These are phyloP conservation scores for Dipteronia sinensis DNA, from an alignment of 345 rosid genomes.

Conservation along the genomic window DNA sequence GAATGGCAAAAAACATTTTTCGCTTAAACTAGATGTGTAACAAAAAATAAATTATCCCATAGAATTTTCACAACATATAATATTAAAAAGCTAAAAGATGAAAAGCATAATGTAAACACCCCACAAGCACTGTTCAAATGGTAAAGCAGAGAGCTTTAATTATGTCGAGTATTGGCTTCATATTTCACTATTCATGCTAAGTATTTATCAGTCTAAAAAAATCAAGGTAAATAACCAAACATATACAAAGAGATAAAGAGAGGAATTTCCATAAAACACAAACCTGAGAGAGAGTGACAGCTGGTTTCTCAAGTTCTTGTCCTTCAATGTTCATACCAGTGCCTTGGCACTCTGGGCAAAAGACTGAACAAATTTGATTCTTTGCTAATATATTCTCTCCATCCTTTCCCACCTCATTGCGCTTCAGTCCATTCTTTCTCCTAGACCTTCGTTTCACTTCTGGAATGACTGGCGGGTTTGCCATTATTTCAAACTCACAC, in stretches of 20 bases:
- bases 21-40: background rate
- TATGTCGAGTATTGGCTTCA: background rate
- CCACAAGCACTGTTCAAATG: background rate
- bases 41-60: background rate
- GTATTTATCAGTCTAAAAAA: background rate
- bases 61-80: background rate
- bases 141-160: background rate
- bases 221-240: background rate
- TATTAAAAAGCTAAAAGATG: background rate
- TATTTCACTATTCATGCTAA: background rate
- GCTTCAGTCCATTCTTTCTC: slow-evolving; percentile 52
- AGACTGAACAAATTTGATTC: slow-evolving; percentile 52
- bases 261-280: slow-evolving; percentile 16
- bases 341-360: slow-evolving; percentile 98
- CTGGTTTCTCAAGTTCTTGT: slow-evolving; percentile 60
- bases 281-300: slow-evolving; percentile 81
- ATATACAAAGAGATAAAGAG: background rate
- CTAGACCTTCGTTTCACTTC: slow-evolving; percentile 55
- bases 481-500: slow-evolving; percentile 68
- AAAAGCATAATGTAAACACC: background rate
- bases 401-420: slow-evolving; percentile 34
- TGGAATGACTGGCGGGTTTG: slow-evolving; percentile 39
- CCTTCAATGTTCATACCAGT: slow-evolving; percentile 64
- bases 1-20: background rate
- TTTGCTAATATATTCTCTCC: slow-evolving; percentile 31